These are phyloP conservation scores for Draba incana DNA, from an alignment of 345 rosid species.

Conservation along the genomic window DNA sequence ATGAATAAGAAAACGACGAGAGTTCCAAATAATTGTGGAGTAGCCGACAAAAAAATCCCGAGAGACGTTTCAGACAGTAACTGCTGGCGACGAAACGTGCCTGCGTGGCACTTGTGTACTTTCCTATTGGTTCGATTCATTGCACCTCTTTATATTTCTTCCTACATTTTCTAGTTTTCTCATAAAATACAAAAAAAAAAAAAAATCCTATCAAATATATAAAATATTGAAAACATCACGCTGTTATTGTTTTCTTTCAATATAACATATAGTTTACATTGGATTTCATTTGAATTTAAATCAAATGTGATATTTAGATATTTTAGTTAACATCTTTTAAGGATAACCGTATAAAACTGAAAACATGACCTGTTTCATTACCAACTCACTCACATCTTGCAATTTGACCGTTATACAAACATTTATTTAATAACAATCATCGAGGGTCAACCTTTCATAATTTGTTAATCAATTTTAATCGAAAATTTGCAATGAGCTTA, in stretches of 20 bases:
- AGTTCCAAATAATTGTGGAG: conserved; percentile 38
- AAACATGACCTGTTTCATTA: conserved; percentile 32
- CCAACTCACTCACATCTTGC: conserved; percentile 22
- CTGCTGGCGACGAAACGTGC: conserved; percentile 40
- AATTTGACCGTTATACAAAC: conserved; percentile 29
- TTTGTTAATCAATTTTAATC: conserved; percentile 15
- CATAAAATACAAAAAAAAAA: too few species aligned
- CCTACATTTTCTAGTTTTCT: too few species aligned
- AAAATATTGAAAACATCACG: not conserved
- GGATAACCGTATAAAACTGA: conserved; percentile 31
- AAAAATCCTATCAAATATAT: not conserved
- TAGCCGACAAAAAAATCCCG: conserved; percentile 43
- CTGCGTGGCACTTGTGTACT: conserved; percentile 38
- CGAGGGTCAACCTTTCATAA: conserved; percentile 27
- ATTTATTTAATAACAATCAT: conserved; percentile 17
- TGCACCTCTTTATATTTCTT: conserved; percentile 23
- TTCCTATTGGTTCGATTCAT: conserved; percentile 35
- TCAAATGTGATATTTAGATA: conserved; percentile 16
- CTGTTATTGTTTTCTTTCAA: conserved; percentile 10
- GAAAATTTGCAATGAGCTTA: conserved; percentile 14
- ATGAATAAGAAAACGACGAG: conserved; percentile 30
- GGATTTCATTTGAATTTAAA: conserved; percentile 23
- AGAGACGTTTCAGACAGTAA: conserved; percentile 39
- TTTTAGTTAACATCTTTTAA: conserved; percentile 33
- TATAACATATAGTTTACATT: not conserved